These are phyloP conservation scores for Pichia cactophila DNA, from an alignment of 1,139 yeast genomes.

Conservation along the genomic window DNA sequence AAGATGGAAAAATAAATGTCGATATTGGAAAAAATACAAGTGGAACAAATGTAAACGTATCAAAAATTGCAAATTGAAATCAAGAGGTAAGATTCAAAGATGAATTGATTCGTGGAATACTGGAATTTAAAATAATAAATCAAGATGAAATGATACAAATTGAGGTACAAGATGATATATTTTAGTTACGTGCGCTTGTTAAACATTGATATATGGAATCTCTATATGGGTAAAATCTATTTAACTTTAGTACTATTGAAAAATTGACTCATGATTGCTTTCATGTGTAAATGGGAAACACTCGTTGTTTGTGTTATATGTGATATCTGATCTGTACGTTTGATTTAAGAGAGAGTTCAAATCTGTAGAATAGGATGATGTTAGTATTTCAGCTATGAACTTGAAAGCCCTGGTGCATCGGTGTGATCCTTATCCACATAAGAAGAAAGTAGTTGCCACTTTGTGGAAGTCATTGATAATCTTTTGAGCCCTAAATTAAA, in stretches of 20 bases:
- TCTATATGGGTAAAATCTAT: background rate
- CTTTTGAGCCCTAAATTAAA: no score
- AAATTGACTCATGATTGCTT: background rate
- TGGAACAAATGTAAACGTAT: background rate
- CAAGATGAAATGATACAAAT: background rate
- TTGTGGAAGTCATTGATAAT: no score
- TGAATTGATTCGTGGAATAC: background rate
- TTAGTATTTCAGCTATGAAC: background rate
- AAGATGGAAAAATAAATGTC: background rate
- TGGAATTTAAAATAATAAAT: background rate
- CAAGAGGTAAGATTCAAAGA: background rate
- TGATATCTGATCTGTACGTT: background rate
- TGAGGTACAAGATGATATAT: background rate
- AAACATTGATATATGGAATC: background rate
- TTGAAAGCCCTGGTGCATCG: background rate
- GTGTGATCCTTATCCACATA: background rate
- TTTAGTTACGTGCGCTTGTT: background rate
- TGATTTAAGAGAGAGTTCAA: background rate
- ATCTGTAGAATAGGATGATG: background rate
- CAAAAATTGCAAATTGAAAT: background rate
- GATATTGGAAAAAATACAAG: background rate
- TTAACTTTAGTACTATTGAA: background rate
- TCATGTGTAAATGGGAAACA: background rate
- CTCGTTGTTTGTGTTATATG: background rate
- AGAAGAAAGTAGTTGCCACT: background rate